Conservation (phyloP, 108 stramenopile genomes). For the Cylindrotheca closterium region DNA sequence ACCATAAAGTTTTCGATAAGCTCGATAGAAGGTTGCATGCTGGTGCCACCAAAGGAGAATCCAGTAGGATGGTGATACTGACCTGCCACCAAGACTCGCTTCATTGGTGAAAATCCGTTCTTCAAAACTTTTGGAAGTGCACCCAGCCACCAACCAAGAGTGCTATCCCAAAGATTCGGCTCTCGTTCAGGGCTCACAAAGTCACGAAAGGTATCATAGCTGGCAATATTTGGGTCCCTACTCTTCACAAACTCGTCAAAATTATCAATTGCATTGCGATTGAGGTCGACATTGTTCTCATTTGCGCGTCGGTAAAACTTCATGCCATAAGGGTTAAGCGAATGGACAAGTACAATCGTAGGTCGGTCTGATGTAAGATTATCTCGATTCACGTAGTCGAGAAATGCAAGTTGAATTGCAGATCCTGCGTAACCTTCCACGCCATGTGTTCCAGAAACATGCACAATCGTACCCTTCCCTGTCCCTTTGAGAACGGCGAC, state of each 20-base stretch:
- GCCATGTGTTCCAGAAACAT: conserved; percentile 74
- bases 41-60: conserved; percentile 69
- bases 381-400: conserved; percentile 44
- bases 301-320: conserved; percentile 66
- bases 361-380: conserved; percentile 19
- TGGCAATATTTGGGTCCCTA: conserved; percentile 56
- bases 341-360: conserved; percentile 77
- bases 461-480: conserved; percentile 43
- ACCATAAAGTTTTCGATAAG: conserved; percentile 25
- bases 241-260: conserved; percentile 32
- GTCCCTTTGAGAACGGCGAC: conserved; percentile 44
- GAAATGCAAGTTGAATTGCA: conserved; percentile 52
- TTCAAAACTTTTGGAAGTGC: conserved; percentile 14
- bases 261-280: conserved; percentile 65
- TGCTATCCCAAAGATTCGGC: conserved; percentile 21
- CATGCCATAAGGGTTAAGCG: conserved; percentile 86
- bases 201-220: conserved; percentile 56
- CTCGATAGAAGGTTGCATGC: conserved; percentile 47
- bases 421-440: conserved; percentile 84
- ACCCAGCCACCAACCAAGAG: conserved; percentile 17
- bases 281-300: conserved; percentile 86
- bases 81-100: conserved; percentile 68
- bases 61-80: conserved; percentile 74
- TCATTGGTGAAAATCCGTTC: conserved; percentile 49
- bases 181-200: conserved; percentile 6